Evolutionary conservation across 495 filamentous ascomycete genomes (phyloP).

Genomic region (Articulospora tetracladia): DNA sequence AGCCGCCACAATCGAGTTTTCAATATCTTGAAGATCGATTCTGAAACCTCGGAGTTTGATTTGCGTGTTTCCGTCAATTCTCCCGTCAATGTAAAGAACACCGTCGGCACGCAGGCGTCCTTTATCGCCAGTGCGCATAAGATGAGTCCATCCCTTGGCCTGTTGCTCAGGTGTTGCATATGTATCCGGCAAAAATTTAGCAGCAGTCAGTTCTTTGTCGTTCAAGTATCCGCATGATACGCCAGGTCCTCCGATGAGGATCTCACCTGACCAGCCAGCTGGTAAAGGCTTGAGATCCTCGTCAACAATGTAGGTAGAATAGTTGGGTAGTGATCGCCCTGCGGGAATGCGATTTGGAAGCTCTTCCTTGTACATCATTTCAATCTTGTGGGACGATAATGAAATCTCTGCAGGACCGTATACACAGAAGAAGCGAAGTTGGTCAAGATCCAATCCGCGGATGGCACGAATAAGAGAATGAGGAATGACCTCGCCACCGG

Average conservation of each 20-base stretch:
- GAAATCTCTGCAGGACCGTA: conserved; percentile 26
- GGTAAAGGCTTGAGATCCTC: conserved; percentile 32
- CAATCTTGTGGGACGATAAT: neutral
- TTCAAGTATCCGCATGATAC: conserved; percentile 38
- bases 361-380: neutral
- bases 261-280: conserved; percentile 37
- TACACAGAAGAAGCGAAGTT: conserved; percentile 16
- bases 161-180: conserved; percentile 2
- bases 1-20: conserved; percentile 28
- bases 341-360: neutral
- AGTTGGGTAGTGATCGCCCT: conserved; percentile 36
- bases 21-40: conserved; percentile 48
- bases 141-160: conserved; percentile 16
- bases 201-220: conserved; percentile 25
- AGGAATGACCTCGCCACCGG: conserved; percentile 12
- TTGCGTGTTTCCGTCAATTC: conserved; percentile 41
- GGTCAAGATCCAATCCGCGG: neutral
- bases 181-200: conserved; percentile 32
- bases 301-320: conserved; percentile 39
- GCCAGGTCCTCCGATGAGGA: conserved; percentile 38
- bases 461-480: neutral
- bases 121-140: conserved; percentile 24
- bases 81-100: conserved; percentile 31
- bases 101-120: conserved; percentile 27
- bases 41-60: conserved; percentile 50